Base-by-base conservation (phyloP, 2,329 filamentous ascomycete species). In the Periconia macrospinosa region DNA sequence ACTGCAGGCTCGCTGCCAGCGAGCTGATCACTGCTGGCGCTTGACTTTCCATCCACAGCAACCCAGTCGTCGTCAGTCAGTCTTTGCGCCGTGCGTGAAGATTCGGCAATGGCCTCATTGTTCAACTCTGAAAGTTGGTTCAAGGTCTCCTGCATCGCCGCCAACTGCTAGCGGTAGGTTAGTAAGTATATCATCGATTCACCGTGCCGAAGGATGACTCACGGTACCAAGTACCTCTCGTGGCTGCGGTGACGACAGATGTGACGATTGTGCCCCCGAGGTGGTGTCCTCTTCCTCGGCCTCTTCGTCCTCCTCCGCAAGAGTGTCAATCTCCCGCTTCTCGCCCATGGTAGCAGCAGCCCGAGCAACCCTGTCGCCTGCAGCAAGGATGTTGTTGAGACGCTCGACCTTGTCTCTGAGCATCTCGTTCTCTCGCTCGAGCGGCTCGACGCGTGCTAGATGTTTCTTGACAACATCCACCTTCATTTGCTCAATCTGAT, bases 141-240 rank as follows among this genome's bases (percentile, higher is more conserved):
- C 2, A 74, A 51, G 6, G 71, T 69, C 55, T 69, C 65, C 54
- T 72, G 68, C 71, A 74, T 74, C 44, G 68, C 68, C 50, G 71
- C 71, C 57, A 74, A 68, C 71, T 74, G 71, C 69, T 72, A 65
- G 54, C 62, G 56, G 57, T 56, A 57, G 54, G 65, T 73, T 61
- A 73, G 71, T 53, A 14, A 37, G 49, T 52, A 48, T 44, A 45
- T 23, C 35, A 30, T 42, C 5, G 8, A 27, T 27, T 27, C 33
- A 30, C 18, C 30, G 19, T 17, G 50, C 40, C 6, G 15, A 33
- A 41, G 41, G 41, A 45, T 20, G 45, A 70, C 71, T 71, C 60
- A 74, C 71, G 60, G 69, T 74, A 54, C 67, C 69, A 17, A 73
- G 55, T 9, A 72, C 64, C 44, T 73, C 71, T 18, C 56, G 41